Percentiles rank a stretch among this genome's conserved stretches.
phyloP scores from a whole-genome alignment of 495 filamentous ascomycete species.

The Aspergillus cavernicola region DNA sequence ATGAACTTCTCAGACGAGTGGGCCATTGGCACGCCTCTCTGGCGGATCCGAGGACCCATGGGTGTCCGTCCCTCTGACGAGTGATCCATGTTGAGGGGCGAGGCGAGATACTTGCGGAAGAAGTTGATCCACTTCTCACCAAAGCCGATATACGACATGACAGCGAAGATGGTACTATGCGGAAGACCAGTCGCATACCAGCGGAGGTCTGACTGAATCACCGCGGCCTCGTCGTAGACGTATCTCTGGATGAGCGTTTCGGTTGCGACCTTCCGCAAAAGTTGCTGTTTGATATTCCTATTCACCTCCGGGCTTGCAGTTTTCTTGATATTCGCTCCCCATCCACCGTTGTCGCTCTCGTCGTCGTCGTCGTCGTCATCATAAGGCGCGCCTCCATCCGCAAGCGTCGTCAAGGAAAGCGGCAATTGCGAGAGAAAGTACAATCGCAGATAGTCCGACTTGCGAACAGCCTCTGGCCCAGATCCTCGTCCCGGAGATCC shows the following conservation, averaged over 20 bases:
- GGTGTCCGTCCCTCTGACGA: slow-evolving; percentile 23
- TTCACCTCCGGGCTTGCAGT: slow-evolving; percentile 19
- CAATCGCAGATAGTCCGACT: slow-evolving; percentile 22
- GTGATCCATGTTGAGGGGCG: slow-evolving; percentile 48
- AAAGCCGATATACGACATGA: slow-evolving; percentile 52
- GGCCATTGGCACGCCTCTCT: slow-evolving; percentile 48
- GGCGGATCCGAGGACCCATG: slow-evolving; percentile 37
- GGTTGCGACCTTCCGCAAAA: slow-evolving; percentile 53
- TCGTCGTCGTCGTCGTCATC: slow-evolving; percentile 13
- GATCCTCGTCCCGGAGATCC: background rate
- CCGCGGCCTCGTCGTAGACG: slow-evolving; percentile 49
- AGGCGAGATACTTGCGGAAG: slow-evolving; percentile 51
- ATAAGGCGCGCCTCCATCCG: slow-evolving; percentile 10
- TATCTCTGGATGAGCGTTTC: slow-evolving; percentile 51
- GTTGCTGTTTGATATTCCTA: slow-evolving; percentile 49
- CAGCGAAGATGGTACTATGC: slow-evolving; percentile 49
- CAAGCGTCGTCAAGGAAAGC: slow-evolving; percentile 6
- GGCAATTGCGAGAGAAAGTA: slow-evolving; percentile 47
- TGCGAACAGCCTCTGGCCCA: slow-evolving; percentile 20
- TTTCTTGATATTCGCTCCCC: slow-evolving; percentile 10
- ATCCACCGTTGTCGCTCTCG: slow-evolving; percentile 13
- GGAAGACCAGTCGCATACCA: slow-evolving; percentile 48
- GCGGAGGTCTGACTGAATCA: slow-evolving; percentile 53
- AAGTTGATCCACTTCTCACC: slow-evolving; percentile 50
- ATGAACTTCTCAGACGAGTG: slow-evolving; percentile 51